Conservation (phyloP, 2,329 filamentous ascomycete species). For the Fusarium sp. region DNA sequence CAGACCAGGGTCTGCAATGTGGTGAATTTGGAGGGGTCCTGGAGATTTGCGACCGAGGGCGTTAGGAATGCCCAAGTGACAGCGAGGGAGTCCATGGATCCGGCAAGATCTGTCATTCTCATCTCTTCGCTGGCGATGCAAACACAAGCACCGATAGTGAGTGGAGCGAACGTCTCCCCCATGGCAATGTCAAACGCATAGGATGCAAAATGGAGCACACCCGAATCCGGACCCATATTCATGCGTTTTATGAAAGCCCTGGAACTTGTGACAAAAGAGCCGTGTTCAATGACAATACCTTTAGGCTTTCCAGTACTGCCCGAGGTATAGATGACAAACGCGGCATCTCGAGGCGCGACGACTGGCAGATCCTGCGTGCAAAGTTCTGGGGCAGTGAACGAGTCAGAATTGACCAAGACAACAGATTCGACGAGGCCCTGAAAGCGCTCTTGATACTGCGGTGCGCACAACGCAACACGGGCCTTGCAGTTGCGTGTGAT, state of each 20-base stretch:
- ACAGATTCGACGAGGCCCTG: not conserved
- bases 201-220: slow-evolving; percentile 36
- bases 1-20: slow-evolving; percentile 26
- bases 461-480: slow-evolving; percentile 9
- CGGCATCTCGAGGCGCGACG: not conserved
- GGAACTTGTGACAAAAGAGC: slow-evolving; percentile 10
- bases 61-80: slow-evolving; percentile 40
- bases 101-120: slow-evolving; percentile 14
- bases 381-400: not conserved
- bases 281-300: slow-evolving; percentile 36
- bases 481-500: slow-evolving; percentile 14
- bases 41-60: slow-evolving; percentile 35
- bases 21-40: slow-evolving; percentile 29
- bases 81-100: slow-evolving; percentile 20
- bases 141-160: slow-evolving; percentile 32
- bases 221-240: not conserved
- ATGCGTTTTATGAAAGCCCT: slow-evolving; percentile 24
- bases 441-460: slow-evolving; percentile 15
- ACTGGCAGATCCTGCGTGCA: not conserved
- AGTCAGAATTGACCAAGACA: not conserved
- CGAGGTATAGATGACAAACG: slow-evolving; percentile 37
- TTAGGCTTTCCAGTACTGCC: slow-evolving; percentile 40
- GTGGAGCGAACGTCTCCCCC: slow-evolving; percentile 25
- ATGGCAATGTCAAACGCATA: slow-evolving; percentile 39
- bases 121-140: slow-evolving; percentile 40